These are phyloP conservation scores for Coccinonectria pachysandricola DNA, from an alignment of 2,329 filamentous ascomycete species.

Conservation along the genomic window DNA sequence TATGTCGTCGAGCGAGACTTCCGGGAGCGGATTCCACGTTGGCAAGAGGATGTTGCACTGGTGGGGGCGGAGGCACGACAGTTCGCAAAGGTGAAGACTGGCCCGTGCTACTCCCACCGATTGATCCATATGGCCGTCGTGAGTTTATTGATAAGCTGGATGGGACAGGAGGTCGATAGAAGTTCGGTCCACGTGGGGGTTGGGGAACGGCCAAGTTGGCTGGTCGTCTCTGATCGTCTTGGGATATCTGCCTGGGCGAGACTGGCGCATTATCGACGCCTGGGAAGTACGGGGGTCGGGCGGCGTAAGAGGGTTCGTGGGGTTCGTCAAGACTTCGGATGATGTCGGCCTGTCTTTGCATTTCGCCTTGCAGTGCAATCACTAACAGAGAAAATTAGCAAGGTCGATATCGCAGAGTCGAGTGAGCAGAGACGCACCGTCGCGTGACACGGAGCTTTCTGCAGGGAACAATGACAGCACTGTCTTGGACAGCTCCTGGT, in stretches of 20 bases:
- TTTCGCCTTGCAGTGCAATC: constrained; percentile 44
- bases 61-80: constrained; percentile 53
- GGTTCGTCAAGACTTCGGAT: constrained; percentile 50
- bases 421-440: constrained; percentile 64
- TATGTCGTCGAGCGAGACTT: constrained; percentile 75
- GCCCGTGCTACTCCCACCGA: constrained; percentile 55
- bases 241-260: constrained; percentile 77
- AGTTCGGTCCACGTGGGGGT: constrained; percentile 45
- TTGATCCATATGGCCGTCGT: constrained; percentile 75
- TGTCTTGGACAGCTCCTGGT: constrained; percentile 70
- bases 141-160: constrained; percentile 72
- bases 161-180: constrained; percentile 68
- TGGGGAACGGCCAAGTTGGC: constrained; percentile 55
- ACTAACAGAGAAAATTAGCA: constrained; percentile 33
- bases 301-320: constrained; percentile 58
- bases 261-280: constrained; percentile 66
- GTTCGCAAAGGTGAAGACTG: constrained; percentile 65
- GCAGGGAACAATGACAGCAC: constrained; percentile 63
- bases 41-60: constrained; percentile 55
- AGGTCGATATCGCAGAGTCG: constrained; percentile 33
- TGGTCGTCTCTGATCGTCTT: constrained; percentile 73
- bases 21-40: constrained; percentile 52
- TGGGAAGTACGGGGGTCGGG: constrained; percentile 56
- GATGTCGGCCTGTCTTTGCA: constrained; percentile 50
- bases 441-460: constrained; percentile 69